Conservation (phyloP, 345 rosid species). For the Kandelia obovata region DNA sequence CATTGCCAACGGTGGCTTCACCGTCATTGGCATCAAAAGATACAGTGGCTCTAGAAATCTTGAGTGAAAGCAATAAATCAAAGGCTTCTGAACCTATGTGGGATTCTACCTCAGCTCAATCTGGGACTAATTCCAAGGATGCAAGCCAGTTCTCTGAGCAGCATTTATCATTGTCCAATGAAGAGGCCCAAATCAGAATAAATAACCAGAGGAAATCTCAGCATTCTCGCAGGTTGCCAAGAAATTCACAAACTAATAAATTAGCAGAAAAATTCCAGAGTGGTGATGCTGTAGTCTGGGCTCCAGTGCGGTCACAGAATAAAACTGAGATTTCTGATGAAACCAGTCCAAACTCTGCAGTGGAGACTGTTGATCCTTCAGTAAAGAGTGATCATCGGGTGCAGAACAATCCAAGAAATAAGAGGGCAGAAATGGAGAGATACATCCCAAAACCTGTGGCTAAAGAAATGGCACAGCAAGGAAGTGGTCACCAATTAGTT, state of each 20-base stretch:
- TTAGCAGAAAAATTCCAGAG: constrained; percentile 47
- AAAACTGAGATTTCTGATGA: constrained; percentile 54
- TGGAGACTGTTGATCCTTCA: constrained; percentile 39
- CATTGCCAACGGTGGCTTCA: constrained; percentile 30
- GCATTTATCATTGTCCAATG: constrained; percentile 41
- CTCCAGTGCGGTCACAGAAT: constrained; percentile 66
- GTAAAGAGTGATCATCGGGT: constrained; percentile 49
- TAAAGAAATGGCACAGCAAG: constrained; percentile 80
- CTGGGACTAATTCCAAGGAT: constrained; percentile 37
- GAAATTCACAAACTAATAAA: constrained; percentile 48
- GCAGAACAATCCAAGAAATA: constrained; percentile 57
- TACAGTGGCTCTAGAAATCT: constrained; percentile 22
- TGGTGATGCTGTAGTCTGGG: constrained; percentile 74
- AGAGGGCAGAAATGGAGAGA: constrained; percentile 90
- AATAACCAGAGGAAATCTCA: constrained; percentile 66
- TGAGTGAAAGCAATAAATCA: constrained; percentile 33
- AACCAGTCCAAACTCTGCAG: constrained; percentile 34
- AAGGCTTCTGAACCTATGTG: constrained; percentile 40
- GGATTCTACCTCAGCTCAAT: constrained; percentile 27
- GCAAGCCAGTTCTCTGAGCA: constrained; percentile 46
- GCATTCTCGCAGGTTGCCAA: constrained; percentile 51
- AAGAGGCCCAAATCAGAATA: constrained; percentile 44
- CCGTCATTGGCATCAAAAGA: constrained; percentile 36
- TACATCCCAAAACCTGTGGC: constrained; percentile 82
- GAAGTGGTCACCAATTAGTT: constrained; percentile 36